A percentile compares a stretch with the other conserved stretches of the same genome.
These are phyloP conservation scores for Cutaneotrichosporon dermatis DNA, from an alignment of 1,284 basidiomycete genomes.

Conservation along the genomic window DNA sequence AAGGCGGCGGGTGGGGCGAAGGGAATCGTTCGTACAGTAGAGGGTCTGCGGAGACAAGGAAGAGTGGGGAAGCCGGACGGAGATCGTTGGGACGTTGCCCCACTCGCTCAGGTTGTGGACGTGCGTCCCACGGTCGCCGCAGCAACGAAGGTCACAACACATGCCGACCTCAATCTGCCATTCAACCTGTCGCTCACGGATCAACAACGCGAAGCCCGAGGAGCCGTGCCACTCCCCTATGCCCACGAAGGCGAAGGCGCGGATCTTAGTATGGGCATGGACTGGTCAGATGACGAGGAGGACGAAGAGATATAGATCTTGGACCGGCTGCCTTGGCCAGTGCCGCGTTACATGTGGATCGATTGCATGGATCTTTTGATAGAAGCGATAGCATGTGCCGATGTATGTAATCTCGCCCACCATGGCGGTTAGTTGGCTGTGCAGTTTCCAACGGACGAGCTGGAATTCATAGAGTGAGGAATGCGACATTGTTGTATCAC, in stretches of 20 bases:
- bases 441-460: too few relatives aligned
- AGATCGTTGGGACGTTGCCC: neutral
- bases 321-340: too few relatives aligned
- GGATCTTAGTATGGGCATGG: conserved; percentile 25
- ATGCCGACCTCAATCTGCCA: conserved; percentile 55
- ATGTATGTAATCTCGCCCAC: too few relatives aligned
- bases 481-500: too few relatives aligned
- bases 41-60: conserved; percentile 9
- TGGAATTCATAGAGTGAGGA: too few relatives aligned
- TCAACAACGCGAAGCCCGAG: conserved; percentile 71
- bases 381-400: too few relatives aligned
- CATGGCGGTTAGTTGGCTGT: too few relatives aligned
- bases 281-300: conserved; percentile 40
- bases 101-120: conserved; percentile 10
- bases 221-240: conserved; percentile 78
- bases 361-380: too few relatives aligned
- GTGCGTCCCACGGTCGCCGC: conserved; percentile 6
- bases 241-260: conserved; percentile 64
- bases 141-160: conserved; percentile 47
- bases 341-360: too few relatives aligned
- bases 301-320: conserved; percentile 34
- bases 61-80: too few relatives aligned
- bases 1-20: conserved; percentile 47
- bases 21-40: conserved; percentile 38
- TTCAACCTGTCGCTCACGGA: conserved; percentile 84